Evolutionary conservation across 23 red algal genomes (phyloP).

Genomic region (Cyanidium caldarium): DNA sequence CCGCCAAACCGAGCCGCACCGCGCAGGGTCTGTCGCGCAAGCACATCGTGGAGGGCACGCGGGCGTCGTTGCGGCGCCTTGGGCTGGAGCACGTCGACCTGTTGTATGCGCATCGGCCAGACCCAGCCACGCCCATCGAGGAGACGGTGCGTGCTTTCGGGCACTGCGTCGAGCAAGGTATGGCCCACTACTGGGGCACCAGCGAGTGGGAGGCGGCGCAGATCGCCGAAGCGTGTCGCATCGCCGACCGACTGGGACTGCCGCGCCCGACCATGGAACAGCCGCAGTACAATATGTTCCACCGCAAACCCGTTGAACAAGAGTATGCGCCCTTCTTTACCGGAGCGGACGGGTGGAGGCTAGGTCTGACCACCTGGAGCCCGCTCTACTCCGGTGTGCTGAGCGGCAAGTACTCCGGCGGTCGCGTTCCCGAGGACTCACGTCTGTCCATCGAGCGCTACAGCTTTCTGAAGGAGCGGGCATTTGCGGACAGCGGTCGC

Average conservation of each 20-base stretch:
- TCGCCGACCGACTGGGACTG: neutral
- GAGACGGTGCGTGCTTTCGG: conserved; percentile 16
- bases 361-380: conserved; percentile 12
- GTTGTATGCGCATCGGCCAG: conserved; percentile 11
- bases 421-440: neutral
- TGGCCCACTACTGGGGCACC: conserved; percentile 17
- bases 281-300: conserved; percentile 20
- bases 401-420: conserved; percentile 11
- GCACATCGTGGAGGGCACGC: conserved; percentile 2
- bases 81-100: conserved; percentile 17
- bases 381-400: conserved; percentile 13
- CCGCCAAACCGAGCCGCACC: conserved; percentile 1
- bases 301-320: neutral
- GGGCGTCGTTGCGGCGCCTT: neutral
- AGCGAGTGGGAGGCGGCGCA: neutral
- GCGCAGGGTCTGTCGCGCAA: conserved; percentile 13
- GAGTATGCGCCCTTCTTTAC: conserved; percentile 10
- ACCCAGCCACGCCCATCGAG: neutral
- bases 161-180: conserved; percentile 4
- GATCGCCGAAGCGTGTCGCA: neutral
- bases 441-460: neutral
- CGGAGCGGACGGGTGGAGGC: neutral
- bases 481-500: neutral
- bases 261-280: conserved; percentile 10
- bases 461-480: neutral